These are phyloP conservation scores for Lepiota subincarnata DNA, from an alignment of 768 basidiomycete genomes.

Conservation along the genomic window DNA sequence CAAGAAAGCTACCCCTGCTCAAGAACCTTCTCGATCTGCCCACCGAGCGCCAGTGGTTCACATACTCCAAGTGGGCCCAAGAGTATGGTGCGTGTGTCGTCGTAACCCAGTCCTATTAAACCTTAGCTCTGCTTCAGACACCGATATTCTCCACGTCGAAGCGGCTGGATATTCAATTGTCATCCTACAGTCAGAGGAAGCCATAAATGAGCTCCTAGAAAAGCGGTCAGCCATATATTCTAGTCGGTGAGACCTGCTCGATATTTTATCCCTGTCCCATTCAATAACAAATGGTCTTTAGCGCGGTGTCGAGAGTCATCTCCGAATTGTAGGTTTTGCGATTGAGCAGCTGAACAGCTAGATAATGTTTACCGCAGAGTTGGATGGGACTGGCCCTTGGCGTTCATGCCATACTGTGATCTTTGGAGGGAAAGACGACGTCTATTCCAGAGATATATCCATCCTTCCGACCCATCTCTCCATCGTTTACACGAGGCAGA, in stretches of 20 bases:
- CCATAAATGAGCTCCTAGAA: conserved; percentile 38
- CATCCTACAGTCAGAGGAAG: conserved; percentile 27
- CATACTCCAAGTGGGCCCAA: conserved; percentile 36
- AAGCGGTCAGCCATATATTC: conserved; percentile 43
- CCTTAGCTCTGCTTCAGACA: background rate
- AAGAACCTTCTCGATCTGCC: conserved; percentile 43
- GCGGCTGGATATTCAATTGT: conserved; percentile 15
- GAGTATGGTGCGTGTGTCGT: conserved; percentile 28
- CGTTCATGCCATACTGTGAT: background rate
- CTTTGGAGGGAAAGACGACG: background rate
- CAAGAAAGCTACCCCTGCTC: conserved; percentile 36
- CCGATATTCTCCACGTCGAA: conserved; percentile 3
- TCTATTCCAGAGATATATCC: background rate
- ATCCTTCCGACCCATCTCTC: background rate
- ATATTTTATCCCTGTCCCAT: conserved; percentile 16
- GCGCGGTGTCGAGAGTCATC: conserved; percentile 3
- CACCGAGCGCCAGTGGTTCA: conserved; percentile 34
- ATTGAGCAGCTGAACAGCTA: background rate
- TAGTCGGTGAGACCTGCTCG: conserved; percentile 25
- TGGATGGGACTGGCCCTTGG: background rate
- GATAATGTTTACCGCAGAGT: too few species aligned
- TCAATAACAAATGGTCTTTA: background rate
- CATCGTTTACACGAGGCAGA: background rate
- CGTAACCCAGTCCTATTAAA: background rate
- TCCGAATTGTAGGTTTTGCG: conserved; percentile 3